phyloP scores from a whole-genome alignment of 75 land plant genomes.

The Pinus tabuliformis region DNA sequence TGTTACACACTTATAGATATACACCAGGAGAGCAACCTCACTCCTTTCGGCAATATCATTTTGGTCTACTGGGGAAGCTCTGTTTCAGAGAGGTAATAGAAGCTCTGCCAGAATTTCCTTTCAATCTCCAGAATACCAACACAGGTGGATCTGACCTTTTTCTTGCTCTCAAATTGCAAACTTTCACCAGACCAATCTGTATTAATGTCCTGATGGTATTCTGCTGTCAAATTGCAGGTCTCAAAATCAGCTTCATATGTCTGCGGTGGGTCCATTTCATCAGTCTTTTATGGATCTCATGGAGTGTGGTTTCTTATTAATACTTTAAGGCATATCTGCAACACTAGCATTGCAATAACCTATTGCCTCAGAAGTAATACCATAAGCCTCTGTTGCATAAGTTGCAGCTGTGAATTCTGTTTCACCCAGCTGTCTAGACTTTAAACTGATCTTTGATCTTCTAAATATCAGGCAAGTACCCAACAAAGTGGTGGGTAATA shows the following conservation, averaged over 20 bases:
- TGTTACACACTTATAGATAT: too few relatives aligned
- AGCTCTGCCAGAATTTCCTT: too few relatives aligned
- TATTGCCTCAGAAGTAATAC: conserved; percentile 60
- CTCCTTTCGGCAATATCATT: too few relatives aligned
- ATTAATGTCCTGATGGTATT: conserved; percentile 46
- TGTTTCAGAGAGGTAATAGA: too few relatives aligned
- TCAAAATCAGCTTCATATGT: conserved; percentile 47
- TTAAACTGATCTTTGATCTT: too few relatives aligned
- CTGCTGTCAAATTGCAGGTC: conserved; percentile 42
- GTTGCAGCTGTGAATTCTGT: conserved; percentile 43
- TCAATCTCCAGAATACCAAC: too few relatives aligned
- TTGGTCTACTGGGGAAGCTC: too few relatives aligned
- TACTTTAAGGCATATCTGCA: conserved; percentile 31
- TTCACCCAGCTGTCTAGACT: conserved; percentile 6
- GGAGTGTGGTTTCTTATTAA: conserved; percentile 6
- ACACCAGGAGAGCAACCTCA: too few relatives aligned
- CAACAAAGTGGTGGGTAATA: too few relatives aligned
- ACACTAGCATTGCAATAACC: conserved; percentile 48
- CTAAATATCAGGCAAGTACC: too few relatives aligned
- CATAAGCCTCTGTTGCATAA: conserved; percentile 56
- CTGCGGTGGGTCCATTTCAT: conserved; percentile 1
- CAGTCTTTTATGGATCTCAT: conserved; percentile 16
- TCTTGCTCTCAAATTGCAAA: too few relatives aligned
- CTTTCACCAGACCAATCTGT: conserved; percentile 63
- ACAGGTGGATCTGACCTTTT: too few relatives aligned